Conservation (phyloP, 1,284 basidiomycete genomes). For the Naganishia liquefaciens region DNA sequence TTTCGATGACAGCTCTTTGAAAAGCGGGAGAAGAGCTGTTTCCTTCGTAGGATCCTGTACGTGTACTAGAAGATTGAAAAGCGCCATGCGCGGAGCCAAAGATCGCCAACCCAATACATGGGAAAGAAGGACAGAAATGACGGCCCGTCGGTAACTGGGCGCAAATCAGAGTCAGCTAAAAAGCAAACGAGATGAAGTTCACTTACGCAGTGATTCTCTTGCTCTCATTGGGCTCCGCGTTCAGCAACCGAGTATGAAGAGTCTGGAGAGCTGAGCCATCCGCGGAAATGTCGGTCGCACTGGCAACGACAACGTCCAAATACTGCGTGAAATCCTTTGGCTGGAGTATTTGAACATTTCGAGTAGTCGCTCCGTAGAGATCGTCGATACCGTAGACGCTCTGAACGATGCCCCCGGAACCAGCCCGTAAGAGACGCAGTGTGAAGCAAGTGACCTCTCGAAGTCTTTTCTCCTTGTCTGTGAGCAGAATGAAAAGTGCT, state of each 20-base stretch:
- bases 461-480: slow-evolving; percentile 55
- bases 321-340: slow-evolving; percentile 71
- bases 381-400: slow-evolving; percentile 29
- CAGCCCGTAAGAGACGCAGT: slow-evolving; percentile 20
- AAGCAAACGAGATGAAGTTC: slow-evolving; percentile 57
- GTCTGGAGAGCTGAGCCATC: slow-evolving; percentile 65
- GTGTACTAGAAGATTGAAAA: slow-evolving; percentile 64
- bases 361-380: slow-evolving; percentile 42
- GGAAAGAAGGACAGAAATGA: slow-evolving; percentile 78
- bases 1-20: slow-evolving; percentile 41
- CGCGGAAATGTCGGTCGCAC: slow-evolving; percentile 66
- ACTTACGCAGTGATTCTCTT: slow-evolving; percentile 60
- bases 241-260: slow-evolving; percentile 66
- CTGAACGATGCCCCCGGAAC: slow-evolving; percentile 27
- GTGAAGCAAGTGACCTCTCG: slow-evolving; percentile 64
- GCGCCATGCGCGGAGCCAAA: slow-evolving; percentile 58
- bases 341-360: slow-evolving; percentile 28
- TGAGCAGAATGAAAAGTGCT: slow-evolving; percentile 61
- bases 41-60: slow-evolving; percentile 69
- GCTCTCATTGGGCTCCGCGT: slow-evolving; percentile 58
- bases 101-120: slow-evolving; percentile 70
- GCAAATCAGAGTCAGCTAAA: background rate
- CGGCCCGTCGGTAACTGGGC: slow-evolving; percentile 68
- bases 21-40: slow-evolving; percentile 64
- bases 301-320: slow-evolving; percentile 61